phyloP scores from a whole-genome alignment of 176 grass and related monocot species.

The Leersia perrieri region DNA sequence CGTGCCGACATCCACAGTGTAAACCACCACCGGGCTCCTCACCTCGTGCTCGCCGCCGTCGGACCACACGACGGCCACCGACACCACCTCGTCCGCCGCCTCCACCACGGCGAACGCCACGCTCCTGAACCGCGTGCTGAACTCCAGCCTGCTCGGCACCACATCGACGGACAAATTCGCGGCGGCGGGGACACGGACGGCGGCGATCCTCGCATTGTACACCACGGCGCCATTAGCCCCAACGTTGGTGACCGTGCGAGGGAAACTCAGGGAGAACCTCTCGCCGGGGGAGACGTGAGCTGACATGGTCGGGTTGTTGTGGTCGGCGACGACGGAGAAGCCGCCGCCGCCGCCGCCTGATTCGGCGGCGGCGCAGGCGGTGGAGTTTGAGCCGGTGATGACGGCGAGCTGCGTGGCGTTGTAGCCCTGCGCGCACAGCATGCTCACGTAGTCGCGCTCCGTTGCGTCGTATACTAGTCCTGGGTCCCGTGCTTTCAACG shows the following conservation, averaged over 20 bases:
- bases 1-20: not conserved
- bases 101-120: not conserved
- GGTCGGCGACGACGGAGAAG: not conserved
- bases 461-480: constrained; percentile 45
- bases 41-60: constrained; percentile 20
- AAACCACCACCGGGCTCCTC: constrained; percentile 22
- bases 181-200: not conserved
- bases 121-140: constrained; percentile 4
- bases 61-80: constrained; percentile 35
- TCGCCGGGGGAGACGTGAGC: not conserved
- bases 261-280: constrained; percentile 25
- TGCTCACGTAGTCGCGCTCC: constrained; percentile 14
- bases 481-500: not conserved
- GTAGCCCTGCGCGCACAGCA: constrained; percentile 54
- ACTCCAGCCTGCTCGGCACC: constrained; percentile 6
- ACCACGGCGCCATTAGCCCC: not conserved
- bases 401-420: constrained; percentile 27
- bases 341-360: not conserved
- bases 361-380: not conserved
- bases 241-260: constrained; percentile 53
- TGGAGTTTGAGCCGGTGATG: constrained; percentile 13
- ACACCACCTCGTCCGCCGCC: not conserved
- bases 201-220: constrained; percentile 14
- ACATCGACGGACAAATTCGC: not conserved
- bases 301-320: constrained; percentile 60